Evolutionary conservation across 208 protist species (phyloP), one percentile per base, ranked within the genome.

Genomic region (Herpetomonas samuelpessoai): DNA sequence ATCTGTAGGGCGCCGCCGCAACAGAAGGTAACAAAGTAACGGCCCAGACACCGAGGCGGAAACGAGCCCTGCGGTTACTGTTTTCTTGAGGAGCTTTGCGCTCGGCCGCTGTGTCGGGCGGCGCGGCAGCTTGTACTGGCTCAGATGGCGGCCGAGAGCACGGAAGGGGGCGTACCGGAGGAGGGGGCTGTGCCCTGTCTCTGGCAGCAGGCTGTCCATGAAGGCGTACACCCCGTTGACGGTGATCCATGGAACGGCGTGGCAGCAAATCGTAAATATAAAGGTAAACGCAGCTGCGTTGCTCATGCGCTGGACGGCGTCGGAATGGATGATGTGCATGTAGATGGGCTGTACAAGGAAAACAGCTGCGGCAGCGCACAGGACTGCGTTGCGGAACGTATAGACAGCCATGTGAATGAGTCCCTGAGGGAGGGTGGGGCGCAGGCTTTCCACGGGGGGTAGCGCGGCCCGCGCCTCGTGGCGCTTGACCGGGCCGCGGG

Each of bases 221-320:
- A 75, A 70, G 55, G 72, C 31, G 30, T 57, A 83, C 30, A 78
- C 44, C 57, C 54, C 54, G 54, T 83, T 75, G 38, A 84, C 67
- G 26, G 66, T 9, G 29, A 66, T 52, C 73, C 67, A 76, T 26
- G 77, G 68, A 44, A 76, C 49, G 18, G 59, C 68, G 61, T 84
- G 73, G 22, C 71, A 79, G 14, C 75, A 29, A n/a, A 65, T 49
- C 7, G 66, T 46, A 30, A 75, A 72, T 22, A 70, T 64, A 14
- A 83, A 56, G 9, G 54, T 63, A 49, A 79, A 72, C 30, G 77
- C 49, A 3, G 18, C 49, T 2, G 52, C 41, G 25, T 38, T 24
- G 18, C 56, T 52, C 22, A 83, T 47, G 12, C 2, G 1, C 25
- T 52, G 62, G 46, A 73, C 45, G 3, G 63, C 4, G 28, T 48